Conservation (phyloP, 352 stramenopile genomes). For the Globisporangium takayamanum region DNA sequence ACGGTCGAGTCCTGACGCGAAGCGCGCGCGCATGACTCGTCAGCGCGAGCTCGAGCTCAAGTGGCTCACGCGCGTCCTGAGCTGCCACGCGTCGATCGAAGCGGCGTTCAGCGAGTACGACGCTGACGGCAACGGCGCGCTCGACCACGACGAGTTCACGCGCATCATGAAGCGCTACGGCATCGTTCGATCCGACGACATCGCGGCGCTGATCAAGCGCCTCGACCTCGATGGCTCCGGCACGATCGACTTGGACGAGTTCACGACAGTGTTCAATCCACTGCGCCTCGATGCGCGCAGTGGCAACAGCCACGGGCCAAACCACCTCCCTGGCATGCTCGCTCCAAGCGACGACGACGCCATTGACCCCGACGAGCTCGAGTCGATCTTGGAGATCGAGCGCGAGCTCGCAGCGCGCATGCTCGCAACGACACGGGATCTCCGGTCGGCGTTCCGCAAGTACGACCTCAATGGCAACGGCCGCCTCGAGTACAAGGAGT, state of each 20-base stretch:
- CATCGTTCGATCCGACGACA: slow-evolving; percentile 48
- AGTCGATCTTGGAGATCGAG: slow-evolving; percentile 60
- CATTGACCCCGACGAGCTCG: slow-evolving; percentile 37
- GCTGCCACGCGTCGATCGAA: slow-evolving; percentile 53
- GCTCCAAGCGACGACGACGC: slow-evolving; percentile 20
- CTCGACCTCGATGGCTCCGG: slow-evolving; percentile 46
- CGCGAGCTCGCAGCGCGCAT: slow-evolving; percentile 51
- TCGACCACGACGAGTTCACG: slow-evolving; percentile 58
- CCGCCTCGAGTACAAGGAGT: slow-evolving; percentile 62
- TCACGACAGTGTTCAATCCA: slow-evolving; percentile 51
- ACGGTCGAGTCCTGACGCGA: slow-evolving; percentile 15
- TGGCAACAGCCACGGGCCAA: neutral
- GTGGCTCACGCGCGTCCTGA: slow-evolving; percentile 54
- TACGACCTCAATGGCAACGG: slow-evolving; percentile 68
- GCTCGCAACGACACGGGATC: slow-evolving; percentile 41
- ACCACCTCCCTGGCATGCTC: slow-evolving; percentile 1
- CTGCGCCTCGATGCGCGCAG: slow-evolving; percentile 19
- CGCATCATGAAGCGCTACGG: slow-evolving; percentile 71
- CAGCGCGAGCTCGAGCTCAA: slow-evolving; percentile 49
- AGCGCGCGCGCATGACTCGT: slow-evolving; percentile 20
- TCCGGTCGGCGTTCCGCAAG: slow-evolving; percentile 53
- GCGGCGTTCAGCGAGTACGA: slow-evolving; percentile 64
- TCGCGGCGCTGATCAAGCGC: slow-evolving; percentile 33
- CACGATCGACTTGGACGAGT: slow-evolving; percentile 49
- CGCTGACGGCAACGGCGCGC: slow-evolving; percentile 30